Conservation (phyloP, 169 alveolate genomes). For the Plasmodium berghei region DNA sequence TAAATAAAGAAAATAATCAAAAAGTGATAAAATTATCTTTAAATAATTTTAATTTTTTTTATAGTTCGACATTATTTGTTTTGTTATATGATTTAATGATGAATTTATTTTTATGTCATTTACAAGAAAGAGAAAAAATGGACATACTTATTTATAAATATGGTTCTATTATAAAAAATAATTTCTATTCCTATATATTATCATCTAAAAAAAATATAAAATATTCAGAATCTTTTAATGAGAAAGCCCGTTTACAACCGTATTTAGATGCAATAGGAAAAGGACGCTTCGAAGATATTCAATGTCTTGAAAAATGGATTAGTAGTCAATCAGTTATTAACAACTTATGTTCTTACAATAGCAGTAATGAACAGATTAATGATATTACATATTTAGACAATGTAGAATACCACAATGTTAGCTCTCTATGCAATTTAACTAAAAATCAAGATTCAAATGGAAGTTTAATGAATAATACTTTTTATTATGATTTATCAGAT, state of each 20-base stretch:
- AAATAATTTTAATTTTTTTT: slow-evolving; percentile 48
- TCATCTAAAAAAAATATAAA: background rate
- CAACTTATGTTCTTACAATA: slow-evolving; percentile 12
- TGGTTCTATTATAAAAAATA: background rate
- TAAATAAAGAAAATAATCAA: slow-evolving; percentile 25
- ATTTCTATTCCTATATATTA: background rate
- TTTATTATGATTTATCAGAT: slow-evolving; percentile 61
- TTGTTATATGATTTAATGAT: slow-evolving; percentile 29
- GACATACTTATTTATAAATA: slow-evolving; percentile 2
- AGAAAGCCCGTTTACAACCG: background rate
- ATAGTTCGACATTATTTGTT: slow-evolving; percentile 65
- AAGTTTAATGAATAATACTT: slow-evolving; percentile 30
- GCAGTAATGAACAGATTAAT: slow-evolving; percentile 1
- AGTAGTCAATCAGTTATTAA: slow-evolving; percentile 33
- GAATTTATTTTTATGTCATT: slow-evolving; percentile 42
- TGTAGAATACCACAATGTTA: background rate
- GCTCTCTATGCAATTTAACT: background rate
- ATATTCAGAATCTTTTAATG: background rate
- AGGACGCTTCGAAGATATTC: background rate
- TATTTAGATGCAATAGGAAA: background rate
- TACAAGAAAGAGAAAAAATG: slow-evolving; percentile 59
- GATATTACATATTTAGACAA: slow-evolving; percentile 4
- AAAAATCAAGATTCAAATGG: background rate
- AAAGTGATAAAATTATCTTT: slow-evolving; percentile 40
- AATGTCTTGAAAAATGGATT: slow-evolving; percentile 31